Conservation (phyloP, 345 rosid genomes). For the Mercurialis annua region DNA sequence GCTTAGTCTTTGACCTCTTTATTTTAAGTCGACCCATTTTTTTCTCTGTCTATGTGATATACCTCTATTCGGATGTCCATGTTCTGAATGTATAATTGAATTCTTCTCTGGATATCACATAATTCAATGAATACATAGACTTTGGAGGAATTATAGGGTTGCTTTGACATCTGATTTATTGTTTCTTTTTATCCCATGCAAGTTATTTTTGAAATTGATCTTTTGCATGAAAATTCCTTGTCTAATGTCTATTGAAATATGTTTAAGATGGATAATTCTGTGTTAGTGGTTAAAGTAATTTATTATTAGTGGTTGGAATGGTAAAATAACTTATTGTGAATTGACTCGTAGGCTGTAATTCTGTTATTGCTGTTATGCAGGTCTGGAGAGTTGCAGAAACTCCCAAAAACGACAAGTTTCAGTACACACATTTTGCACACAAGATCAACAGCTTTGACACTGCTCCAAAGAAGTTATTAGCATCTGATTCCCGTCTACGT, state of each 20-base stretch:
- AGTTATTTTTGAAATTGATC: not conserved
- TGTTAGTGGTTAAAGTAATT: not conserved
- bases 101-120: not conserved
- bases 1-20: not conserved
- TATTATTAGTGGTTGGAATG: not conserved
- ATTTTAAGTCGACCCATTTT: not conserved
- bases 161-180: not conserved
- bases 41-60: not conserved
- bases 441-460: constrained; percentile 83
- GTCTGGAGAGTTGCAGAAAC: constrained; percentile 69
- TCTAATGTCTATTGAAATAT: not conserved
- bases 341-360: not conserved
- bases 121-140: not conserved
- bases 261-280: not conserved
- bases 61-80: not conserved
- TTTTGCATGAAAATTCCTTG: not conserved
- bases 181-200: not conserved
- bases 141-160: not conserved
- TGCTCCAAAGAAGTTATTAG: constrained; percentile 72
- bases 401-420: constrained; percentile 74
- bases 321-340: not conserved
- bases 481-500: constrained; percentile 85
- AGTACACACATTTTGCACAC: constrained; percentile 76
- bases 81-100: not conserved
- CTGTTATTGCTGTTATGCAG: constrained; percentile 26